Conservation (phyloP, 306 rosid species). For the Heteromeles arbutifolia region DNA sequence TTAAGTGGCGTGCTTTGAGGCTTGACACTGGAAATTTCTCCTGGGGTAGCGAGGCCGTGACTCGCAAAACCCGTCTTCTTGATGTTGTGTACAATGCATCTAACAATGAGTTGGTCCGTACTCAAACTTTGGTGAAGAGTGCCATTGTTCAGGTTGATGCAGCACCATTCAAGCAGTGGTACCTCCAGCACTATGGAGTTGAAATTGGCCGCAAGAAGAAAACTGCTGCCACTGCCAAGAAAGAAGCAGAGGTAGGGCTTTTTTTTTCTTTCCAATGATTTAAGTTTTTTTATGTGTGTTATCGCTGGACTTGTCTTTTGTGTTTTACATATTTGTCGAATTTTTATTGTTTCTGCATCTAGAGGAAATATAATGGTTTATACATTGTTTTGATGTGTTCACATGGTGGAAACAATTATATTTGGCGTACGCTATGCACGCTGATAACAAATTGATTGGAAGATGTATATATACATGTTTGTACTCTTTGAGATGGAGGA, state of each 20-base stretch:
- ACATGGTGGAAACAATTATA: background rate
- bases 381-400: background rate
- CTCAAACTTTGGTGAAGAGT: conserved; percentile 59
- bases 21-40: conserved; percentile 63
- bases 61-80: conserved; percentile 52
- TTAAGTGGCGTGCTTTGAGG: conserved; percentile 67
- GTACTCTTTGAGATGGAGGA: background rate
- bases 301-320: background rate
- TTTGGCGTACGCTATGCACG: background rate
- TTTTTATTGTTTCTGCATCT: background rate
- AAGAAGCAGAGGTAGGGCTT: conserved; percentile 50
- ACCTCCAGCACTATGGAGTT: conserved; percentile 55
- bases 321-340: background rate
- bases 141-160: conserved; percentile 68
- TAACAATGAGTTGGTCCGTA: conserved; percentile 60
- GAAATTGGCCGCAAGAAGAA: conserved; percentile 64
- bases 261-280: background rate
- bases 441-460: background rate
- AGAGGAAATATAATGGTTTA: background rate
- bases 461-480: too few species aligned
- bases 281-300: background rate
- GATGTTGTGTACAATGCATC: conserved; percentile 68
- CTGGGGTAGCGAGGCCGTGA: conserved; percentile 60
- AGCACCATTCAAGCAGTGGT: conserved; percentile 66
- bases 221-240: conserved; percentile 32